A percentile compares a stretch with the other conserved stretches of the same genome.
phyloP scores from a whole-genome alignment of 306 rosid species.

The Corylus heterophylla region DNA sequence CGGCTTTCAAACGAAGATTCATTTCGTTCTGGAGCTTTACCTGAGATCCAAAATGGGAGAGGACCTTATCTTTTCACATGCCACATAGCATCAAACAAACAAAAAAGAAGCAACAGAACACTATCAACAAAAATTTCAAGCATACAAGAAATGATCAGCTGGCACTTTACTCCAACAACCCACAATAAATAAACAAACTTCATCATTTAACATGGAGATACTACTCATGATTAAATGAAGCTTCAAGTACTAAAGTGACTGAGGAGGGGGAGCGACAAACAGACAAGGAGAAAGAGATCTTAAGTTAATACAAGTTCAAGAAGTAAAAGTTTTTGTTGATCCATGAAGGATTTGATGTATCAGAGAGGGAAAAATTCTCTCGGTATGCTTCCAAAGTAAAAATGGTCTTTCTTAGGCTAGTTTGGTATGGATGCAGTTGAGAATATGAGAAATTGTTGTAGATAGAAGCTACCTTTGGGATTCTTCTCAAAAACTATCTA shows the following conservation, averaged over 20 bases:
- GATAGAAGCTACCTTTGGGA: neutral
- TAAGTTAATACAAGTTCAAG: neutral
- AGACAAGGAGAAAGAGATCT: neutral
- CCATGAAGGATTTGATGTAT: neutral
- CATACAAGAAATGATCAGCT: neutral
- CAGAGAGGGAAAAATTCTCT: neutral
- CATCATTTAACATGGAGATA: neutral
- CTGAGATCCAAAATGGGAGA: slow-evolving; percentile 37
- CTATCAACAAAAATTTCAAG: neutral
- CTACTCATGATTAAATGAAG: neutral
- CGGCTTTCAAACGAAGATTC: slow-evolving; percentile 68
- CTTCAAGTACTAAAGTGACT: neutral
- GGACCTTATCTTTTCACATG: neutral
- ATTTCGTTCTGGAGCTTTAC: slow-evolving; percentile 71
- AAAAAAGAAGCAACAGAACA: neutral
- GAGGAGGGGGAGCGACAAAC: neutral
- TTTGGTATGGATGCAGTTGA: neutral
- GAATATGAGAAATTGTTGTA: neutral
- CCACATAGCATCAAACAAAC: neutral
- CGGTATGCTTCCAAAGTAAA: neutral
- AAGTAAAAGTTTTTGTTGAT: neutral
- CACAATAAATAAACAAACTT: neutral
- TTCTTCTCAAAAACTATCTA: neutral
- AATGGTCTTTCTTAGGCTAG: neutral
- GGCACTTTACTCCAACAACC: neutral